Evolutionary conservation across 208 protist species (phyloP).

Genomic region (Leishmania guyanensis): DNA sequence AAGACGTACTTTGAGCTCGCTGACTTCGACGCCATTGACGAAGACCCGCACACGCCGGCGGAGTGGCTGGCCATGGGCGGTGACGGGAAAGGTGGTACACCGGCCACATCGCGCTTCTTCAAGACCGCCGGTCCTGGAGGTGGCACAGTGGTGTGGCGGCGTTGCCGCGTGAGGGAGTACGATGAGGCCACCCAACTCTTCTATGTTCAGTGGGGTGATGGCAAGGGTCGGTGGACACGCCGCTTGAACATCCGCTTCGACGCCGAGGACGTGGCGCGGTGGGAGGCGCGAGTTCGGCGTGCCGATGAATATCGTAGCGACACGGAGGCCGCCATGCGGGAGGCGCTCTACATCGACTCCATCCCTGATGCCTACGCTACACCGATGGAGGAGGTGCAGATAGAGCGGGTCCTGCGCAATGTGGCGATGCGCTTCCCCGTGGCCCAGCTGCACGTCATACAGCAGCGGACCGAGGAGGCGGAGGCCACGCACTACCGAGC

Average conservation of each 20-base stretch:
- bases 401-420: constrained; percentile 83
- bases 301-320: constrained; percentile 75
- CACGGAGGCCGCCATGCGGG: constrained; percentile 75
- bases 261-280: constrained; percentile 68
- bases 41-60: constrained; percentile 69
- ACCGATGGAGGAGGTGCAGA: constrained; percentile 77
- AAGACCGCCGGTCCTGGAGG: constrained; percentile 30
- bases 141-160: constrained; percentile 51
- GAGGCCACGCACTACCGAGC: constrained; percentile 82
- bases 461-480: constrained; percentile 72
- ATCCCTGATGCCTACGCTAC: constrained; percentile 61
- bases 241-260: constrained; percentile 93
- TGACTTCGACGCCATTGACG: constrained; percentile 85
- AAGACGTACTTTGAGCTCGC: constrained; percentile 81
- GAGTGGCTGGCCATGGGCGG: constrained; percentile 84
- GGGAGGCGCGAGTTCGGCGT: constrained; percentile 72
- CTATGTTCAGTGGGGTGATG: constrained; percentile 74
- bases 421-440: constrained; percentile 83
- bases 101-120: constrained; percentile 86
- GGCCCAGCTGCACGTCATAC: constrained; percentile 70
- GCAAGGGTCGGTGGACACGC: constrained; percentile 82
- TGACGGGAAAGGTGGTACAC: constrained; percentile 49
- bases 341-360: constrained; percentile 74
- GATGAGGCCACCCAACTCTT: constrained; percentile 64
- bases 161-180: constrained; percentile 79